Percentiles rank a stretch among this genome's conserved stretches.
These are phyloP conservation scores for Colletotrichum echinochloae DNA, from an alignment of 2,329 filamentous ascomycete genomes.

Conservation along the genomic window DNA sequence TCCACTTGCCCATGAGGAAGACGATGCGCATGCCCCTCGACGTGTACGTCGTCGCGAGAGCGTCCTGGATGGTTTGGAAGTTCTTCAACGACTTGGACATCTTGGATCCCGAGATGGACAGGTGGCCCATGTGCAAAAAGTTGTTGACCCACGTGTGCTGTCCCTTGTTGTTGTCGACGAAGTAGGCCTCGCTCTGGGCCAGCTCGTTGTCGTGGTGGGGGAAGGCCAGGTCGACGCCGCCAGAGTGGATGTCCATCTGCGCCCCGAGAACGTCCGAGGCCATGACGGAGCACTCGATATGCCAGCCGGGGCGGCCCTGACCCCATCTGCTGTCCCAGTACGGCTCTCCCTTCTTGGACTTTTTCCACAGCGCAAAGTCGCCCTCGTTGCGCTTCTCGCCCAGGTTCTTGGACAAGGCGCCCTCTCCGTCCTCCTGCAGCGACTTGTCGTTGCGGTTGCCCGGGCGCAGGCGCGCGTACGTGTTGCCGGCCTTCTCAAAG, in stretches of 20 bases:
- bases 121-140: conserved; percentile 94
- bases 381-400: conserved; percentile 79
- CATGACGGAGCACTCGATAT: conserved; percentile 98
- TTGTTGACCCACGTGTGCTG: conserved; percentile 91
- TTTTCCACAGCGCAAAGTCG: conserved; percentile 96
- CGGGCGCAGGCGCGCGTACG: conserved; percentile 86
- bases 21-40: conserved; percentile 84
- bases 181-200: conserved; percentile 91
- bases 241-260: conserved; percentile 92
- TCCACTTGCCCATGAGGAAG: conserved; percentile 90
- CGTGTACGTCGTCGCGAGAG: conserved; percentile 77
- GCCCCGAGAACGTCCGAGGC: conserved; percentile 87
- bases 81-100: conserved; percentile 98
- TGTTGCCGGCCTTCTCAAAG: conserved; percentile 86
- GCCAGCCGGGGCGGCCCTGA: conserved; percentile 90
- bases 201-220: conserved; percentile 95
- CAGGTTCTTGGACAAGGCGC: conserved; percentile 74
- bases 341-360: conserved; percentile 90
- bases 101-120: conserved; percentile 86
- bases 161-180: conserved; percentile 63
- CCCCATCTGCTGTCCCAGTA: conserved; percentile 93
- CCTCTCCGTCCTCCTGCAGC: conserved; percentile 89
- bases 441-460: conserved; percentile 87
- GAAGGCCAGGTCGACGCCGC: conserved; percentile 90
- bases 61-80: conserved; percentile 92